Conservation (phyloP, 208 protist species). For the Leishmania tarentolae region DNA sequence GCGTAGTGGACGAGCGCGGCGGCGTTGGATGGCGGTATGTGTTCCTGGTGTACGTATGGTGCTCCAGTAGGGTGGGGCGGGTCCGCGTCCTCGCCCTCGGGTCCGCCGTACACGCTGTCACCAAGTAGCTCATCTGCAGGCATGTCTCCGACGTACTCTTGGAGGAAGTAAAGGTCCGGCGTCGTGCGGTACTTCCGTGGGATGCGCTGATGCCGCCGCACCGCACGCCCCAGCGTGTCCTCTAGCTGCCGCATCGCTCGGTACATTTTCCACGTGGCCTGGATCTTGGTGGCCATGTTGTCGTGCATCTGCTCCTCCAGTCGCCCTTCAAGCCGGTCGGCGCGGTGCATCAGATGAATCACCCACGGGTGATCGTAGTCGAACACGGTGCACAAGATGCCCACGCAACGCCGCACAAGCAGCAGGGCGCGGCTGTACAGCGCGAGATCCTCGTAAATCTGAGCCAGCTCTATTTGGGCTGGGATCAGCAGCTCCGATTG, state of each 20-base stretch:
- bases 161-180: conserved; percentile 56
- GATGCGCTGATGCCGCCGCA: conserved; percentile 70
- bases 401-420: conserved; percentile 80
- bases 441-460: conserved; percentile 81
- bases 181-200: conserved; percentile 44
- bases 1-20: conserved; percentile 34
- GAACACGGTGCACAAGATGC: conserved; percentile 83
- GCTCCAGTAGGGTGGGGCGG: neutral
- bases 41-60: neutral
- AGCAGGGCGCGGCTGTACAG: conserved; percentile 81
- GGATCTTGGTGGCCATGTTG: conserved; percentile 77
- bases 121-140: conserved; percentile 10
- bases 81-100: neutral
- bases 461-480: conserved; percentile 69
- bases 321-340: conserved; percentile 45
- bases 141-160: conserved; percentile 40
- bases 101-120: neutral
- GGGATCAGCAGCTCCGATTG: conserved; percentile 89
- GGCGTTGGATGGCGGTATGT: neutral
- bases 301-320: conserved; percentile 52
- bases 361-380: conserved; percentile 90
- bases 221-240: conserved; percentile 56
- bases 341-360: conserved; percentile 64
- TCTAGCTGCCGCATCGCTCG: conserved; percentile 66
- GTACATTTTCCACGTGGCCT: conserved; percentile 85